Evolutionary conservation across 495 filamentous ascomycete species (phyloP).

Genomic region (Penicillium paxilli): DNA sequence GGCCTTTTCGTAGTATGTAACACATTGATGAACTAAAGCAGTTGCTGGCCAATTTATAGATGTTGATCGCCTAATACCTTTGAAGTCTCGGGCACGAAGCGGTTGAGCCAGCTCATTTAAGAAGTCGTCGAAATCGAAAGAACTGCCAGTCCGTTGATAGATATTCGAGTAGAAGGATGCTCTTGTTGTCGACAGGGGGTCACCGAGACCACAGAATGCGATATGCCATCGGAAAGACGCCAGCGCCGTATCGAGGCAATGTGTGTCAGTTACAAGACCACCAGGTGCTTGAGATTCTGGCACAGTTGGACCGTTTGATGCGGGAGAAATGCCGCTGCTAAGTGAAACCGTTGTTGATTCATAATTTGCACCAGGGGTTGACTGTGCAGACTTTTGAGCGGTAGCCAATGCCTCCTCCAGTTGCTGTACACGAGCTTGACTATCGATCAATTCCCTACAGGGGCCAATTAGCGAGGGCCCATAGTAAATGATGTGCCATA

Average conservation of each 20-base stretch:
- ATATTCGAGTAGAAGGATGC: conserved; percentile 19
- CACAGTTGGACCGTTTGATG: not conserved
- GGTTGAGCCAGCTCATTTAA: conserved; percentile 11
- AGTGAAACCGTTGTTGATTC: conserved; percentile 1
- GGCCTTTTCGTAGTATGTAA: conserved; percentile 20
- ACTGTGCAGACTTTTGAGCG: not conserved
- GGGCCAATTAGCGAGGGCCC: conserved; percentile 2
- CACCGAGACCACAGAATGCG: conserved; percentile 23
- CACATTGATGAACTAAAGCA: conserved; percentile 17
- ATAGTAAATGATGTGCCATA: not conserved
- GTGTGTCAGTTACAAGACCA: conserved; percentile 14
- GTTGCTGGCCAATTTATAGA: conserved; percentile 18
- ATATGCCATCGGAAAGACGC: conserved; percentile 23
- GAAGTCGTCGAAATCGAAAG: conserved; percentile 26
- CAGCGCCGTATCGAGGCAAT: conserved; percentile 21
- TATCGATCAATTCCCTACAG: conserved; percentile 23
- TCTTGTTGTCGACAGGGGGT: conserved; percentile 14
- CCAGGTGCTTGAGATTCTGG: not conserved
- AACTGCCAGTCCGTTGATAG: conserved; percentile 14
- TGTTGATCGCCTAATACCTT: not conserved
- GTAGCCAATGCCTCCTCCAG: conserved; percentile 17
- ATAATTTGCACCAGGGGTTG: not conserved
- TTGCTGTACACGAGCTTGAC: conserved; percentile 21
- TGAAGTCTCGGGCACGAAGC: conserved; percentile 5
- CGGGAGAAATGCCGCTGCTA: conserved; percentile 5